Percentiles rank a stretch among this genome's conserved stretches.
Evolutionary conservation across 805 yeast genomes (phyloP).

Genomic region (Yarrowia phangngaensis): DNA sequence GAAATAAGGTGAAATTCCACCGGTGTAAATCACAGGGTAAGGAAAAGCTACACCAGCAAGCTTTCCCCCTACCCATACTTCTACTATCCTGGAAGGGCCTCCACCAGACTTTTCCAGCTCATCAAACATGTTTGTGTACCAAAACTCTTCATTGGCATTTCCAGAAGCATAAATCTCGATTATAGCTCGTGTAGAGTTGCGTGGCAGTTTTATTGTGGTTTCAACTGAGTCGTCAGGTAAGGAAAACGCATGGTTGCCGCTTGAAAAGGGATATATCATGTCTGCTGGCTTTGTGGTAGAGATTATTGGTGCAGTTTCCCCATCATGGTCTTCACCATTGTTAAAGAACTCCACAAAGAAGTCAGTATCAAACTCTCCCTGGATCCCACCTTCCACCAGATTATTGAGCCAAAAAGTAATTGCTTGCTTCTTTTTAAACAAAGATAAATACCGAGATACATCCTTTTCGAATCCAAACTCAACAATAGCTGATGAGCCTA

Average conservation of each 20-base stretch:
- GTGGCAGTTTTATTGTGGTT: conserved; percentile 48
- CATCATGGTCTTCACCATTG: conserved; percentile 29
- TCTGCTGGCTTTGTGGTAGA: conserved; percentile 32
- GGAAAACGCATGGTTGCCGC: conserved; percentile 34
- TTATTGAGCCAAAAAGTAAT: conserved; percentile 64
- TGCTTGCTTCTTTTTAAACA: conserved; percentile 47
- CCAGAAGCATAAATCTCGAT: conserved; percentile 66
- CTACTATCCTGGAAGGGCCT: conserved; percentile 68
- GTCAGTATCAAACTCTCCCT: conserved; percentile 57
- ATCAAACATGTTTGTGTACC: conserved; percentile 56
- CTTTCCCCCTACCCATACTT: conserved; percentile 56
- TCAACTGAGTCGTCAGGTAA: conserved; percentile 47
- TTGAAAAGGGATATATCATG: conserved; percentile 31
- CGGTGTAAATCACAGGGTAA: conserved; percentile 70
- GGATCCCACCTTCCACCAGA: conserved; percentile 46
- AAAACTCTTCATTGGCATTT: conserved; percentile 76
- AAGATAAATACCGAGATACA: conserved; percentile 50
- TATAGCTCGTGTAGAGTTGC: conserved; percentile 56
- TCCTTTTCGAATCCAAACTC: conserved; percentile 58
- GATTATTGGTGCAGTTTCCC: conserved; percentile 28
- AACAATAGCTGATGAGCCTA: conserved; percentile 28
- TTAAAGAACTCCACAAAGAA: conserved; percentile 52
- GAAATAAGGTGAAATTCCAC: conserved; percentile 73
- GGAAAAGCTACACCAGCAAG: conserved; percentile 64
- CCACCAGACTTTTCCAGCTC: conserved; percentile 38